Conservation (phyloP, 306 rosid genomes). For the Dalbergia cochinchinensis region DNA sequence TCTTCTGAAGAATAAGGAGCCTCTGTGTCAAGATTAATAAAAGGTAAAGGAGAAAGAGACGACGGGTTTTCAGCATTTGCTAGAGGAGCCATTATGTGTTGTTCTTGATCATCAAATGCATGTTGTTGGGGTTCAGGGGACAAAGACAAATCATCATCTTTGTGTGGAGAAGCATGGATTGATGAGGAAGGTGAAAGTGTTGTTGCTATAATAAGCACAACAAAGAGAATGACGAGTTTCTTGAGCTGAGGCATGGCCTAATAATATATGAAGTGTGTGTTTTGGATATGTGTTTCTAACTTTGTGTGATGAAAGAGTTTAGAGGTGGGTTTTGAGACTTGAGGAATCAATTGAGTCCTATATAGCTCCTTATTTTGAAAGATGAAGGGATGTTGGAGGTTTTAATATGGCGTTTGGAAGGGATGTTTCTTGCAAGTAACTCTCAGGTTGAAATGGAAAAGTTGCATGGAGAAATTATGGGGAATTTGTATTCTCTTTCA, state of each 20-base stretch:
- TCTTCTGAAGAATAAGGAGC: neutral
- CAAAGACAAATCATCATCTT: neutral
- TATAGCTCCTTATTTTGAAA: neutral
- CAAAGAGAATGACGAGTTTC: neutral
- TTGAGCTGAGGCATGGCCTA: neutral
- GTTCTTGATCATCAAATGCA: neutral
- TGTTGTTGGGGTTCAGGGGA: neutral
- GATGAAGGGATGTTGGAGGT: neutral
- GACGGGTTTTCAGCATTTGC: neutral
- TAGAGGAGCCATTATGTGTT: constrained; percentile 1
- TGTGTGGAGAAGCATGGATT: neutral
- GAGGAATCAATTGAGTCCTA: neutral
- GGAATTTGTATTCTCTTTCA: constrained; percentile 17
- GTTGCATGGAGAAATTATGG: constrained; percentile 10
- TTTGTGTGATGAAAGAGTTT: neutral
- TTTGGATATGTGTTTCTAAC: neutral
- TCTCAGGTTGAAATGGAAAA: neutral
- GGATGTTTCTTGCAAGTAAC: neutral
- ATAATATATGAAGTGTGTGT: neutral
- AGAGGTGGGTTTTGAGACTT: neutral
- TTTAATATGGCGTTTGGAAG: neutral
- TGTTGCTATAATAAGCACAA: neutral
- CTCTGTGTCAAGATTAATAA: neutral
- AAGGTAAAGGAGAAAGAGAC: constrained; percentile 3
- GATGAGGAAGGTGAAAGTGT: neutral